Percentiles rank a stretch among this genome's conserved stretches.
Conservation (phyloP, 768 basidiomycete species). For the Kondoa subrosea region DNA sequence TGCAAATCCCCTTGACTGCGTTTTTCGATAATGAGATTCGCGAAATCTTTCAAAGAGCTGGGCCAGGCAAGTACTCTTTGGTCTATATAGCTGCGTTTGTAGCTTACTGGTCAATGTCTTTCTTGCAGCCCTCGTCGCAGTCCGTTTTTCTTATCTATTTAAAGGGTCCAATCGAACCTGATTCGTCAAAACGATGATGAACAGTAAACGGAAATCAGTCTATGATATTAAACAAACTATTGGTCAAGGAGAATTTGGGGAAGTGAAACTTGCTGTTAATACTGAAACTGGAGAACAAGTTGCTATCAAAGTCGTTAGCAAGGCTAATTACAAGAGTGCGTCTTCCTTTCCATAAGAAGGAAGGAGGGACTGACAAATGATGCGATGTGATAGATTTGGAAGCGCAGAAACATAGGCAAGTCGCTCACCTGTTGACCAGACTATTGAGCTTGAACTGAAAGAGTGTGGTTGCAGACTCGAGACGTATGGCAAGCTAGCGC, state of each 20-base stretch:
- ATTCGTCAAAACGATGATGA: too few species aligned
- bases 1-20: too few species aligned
- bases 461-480: background rate
- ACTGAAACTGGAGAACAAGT: background rate
- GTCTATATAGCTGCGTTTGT: background rate
- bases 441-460: background rate
- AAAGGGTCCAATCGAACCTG: too few species aligned
- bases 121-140: slow-evolving; percentile 4
- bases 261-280: background rate
- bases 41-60: slow-evolving; percentile 6
- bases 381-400: background rate
- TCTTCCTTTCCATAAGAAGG: too few species aligned
- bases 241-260: slow-evolving; percentile 1
- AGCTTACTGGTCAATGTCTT: background rate
- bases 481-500: background rate
- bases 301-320: slow-evolving; percentile 5
- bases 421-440: background rate
- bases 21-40: background rate
- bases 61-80: background rate
- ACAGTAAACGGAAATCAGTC: slow-evolving; percentile 6
- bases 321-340: slow-evolving; percentile 1
- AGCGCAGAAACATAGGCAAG: background rate
- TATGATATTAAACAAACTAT: background rate
- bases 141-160: background rate
- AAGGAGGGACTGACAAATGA: background rate